phyloP scores from a whole-genome alignment of 306 rosid species.

The Oxytropis ochrocephala region DNA sequence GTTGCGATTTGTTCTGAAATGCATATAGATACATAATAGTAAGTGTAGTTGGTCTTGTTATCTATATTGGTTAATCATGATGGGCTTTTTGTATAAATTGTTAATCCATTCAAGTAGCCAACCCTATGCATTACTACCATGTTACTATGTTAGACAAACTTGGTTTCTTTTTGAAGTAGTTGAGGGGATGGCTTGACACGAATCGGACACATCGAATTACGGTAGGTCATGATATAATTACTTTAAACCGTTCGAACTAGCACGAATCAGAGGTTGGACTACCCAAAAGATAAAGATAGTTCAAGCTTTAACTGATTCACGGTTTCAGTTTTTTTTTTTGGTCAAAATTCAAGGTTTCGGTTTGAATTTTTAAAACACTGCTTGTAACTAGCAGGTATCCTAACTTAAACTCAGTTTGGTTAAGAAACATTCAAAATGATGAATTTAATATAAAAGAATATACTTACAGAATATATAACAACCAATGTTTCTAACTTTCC shows the following conservation, averaged over 20 bases:
- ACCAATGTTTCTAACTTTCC: constrained; percentile 53
- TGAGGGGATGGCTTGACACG: background rate
- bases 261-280: too few species aligned
- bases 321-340: too few species aligned
- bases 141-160: background rate
- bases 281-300: too few species aligned
- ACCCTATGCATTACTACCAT: background rate
- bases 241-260: too few species aligned
- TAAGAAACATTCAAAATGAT: background rate
- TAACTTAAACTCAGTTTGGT: background rate
- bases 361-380: too few species aligned
- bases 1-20: too few species aligned
- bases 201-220: too few species aligned
- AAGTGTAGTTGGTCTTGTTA: background rate
- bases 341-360: too few species aligned
- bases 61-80: background rate
- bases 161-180: constrained; percentile 2
- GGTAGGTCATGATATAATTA: too few species aligned
- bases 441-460: background rate
- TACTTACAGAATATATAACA: constrained; percentile 64
- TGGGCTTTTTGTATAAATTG: background rate
- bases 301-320: too few species aligned
- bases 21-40: too few species aligned
- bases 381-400: background rate
- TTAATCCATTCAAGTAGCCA: background rate